Base-by-base conservation (phyloP, 139 green algal genomes). In the Chloropicon primus region DNA sequence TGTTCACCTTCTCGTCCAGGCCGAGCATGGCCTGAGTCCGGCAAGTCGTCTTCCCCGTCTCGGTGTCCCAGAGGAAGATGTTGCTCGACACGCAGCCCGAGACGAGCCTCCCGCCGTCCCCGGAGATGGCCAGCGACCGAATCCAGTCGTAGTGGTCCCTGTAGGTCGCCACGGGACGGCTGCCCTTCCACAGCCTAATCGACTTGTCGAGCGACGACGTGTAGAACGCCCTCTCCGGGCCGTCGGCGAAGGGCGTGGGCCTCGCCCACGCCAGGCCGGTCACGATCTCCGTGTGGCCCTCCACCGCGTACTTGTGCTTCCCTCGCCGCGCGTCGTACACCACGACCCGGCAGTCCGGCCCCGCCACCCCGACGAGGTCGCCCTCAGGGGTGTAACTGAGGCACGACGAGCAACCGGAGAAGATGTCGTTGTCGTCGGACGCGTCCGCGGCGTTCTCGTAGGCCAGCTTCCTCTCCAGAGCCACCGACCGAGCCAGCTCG, bases 91-190 rank as follows among this genome's bases (percentile, higher is more conserved):
- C 72, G 72, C 72, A 75, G 25, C 72, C 72, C 5, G 72, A 75
- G 25, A 75, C 72, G 72, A 75, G 25, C 10, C 10, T 75, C 25
- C 72, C 25, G 72, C 25, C 72, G 26, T 75, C 72, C 5, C 25
- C 24, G 26, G 72, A 75, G 10, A 75, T 10, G 72, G 25, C 72
- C 5, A 75, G 5, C 25, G 25, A 75, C 25, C 72, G 72, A 17
- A 75, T 75, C 72, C 72, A 75, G 26, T 75, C 72, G 72, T 28
- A 75, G 26, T 75, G 72, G 26, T 75, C 72, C 24, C 72, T 27
- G 25, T 41, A 75, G 5, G 26, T 75, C 10, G 72, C 72, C 72
- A 75, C 72, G 72, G 5, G 72, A 17, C 25, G 25, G 72, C 5
- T 25, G 5, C 25, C 72, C 5, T 17, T 75, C 72, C 72, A 75